These are phyloP conservation scores for Rhodocollybia butyracea DNA, from an alignment of 768 basidiomycete genomes.

Conservation along the genomic window DNA sequence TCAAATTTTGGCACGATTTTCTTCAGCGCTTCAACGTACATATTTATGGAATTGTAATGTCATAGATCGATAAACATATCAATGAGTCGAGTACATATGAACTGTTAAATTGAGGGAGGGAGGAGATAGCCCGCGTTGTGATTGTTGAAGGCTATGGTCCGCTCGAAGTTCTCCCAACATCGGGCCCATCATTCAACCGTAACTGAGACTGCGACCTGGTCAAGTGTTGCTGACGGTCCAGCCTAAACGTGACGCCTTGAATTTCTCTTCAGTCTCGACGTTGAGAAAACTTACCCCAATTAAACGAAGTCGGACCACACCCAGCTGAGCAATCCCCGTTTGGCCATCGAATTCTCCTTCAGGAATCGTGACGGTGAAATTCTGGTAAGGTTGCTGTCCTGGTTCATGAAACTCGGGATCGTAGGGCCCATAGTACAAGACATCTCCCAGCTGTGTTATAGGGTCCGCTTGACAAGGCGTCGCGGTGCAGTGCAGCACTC, in stretches of 20 bases:
- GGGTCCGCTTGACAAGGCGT: background rate
- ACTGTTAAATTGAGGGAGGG: too few relatives aligned
- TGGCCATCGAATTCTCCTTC: background rate
- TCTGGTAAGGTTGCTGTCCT: background rate
- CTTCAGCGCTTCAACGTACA: too few relatives aligned
- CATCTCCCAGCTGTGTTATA: background rate
- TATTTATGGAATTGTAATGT: too few relatives aligned
- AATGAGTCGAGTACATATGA: too few relatives aligned
- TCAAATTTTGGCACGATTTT: too few relatives aligned
- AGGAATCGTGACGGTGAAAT: background rate
- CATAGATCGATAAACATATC: too few relatives aligned
- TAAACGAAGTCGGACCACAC: background rate
- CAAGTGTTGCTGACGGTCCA: background rate
- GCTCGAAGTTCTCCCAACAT: too few relatives aligned
- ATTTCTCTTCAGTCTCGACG: background rate
- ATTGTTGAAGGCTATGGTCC: too few relatives aligned
- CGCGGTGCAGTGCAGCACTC: background rate
- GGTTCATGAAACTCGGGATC: background rate
- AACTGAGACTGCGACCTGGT: background rate
- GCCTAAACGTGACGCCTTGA: background rate
- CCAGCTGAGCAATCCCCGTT: background rate
- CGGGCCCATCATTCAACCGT: background rate
- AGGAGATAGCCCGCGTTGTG: too few relatives aligned
- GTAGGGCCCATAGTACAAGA: background rate
- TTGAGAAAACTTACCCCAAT: background rate